Base-by-base conservation (phyloP, 805 yeast genomes). In the Maudiozyma saulgeensis region DNA sequence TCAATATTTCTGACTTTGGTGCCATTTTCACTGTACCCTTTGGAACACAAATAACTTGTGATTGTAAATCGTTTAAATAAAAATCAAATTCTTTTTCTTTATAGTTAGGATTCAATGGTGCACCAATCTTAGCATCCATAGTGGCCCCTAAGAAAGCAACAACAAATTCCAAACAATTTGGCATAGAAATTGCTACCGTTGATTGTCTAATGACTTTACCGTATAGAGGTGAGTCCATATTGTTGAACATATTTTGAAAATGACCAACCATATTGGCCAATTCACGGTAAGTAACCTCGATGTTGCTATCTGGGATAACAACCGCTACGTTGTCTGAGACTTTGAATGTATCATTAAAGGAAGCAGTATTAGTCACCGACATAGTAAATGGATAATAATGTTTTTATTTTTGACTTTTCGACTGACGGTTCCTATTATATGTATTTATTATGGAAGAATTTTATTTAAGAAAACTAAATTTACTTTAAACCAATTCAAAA, bases 61-160 rank as follows among this genome's bases (percentile, higher is more conserved):
- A 74, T 55, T 76, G 68, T 55, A 83, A 66, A 58, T 83, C 89
- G 41, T 72, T 76, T 44, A 84, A 66, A 60, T 82, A 82, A 62
- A 81, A 80, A 57, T 79, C 80, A 60, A 81, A 79, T 64, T 83
- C 90, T 34, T 66, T 56, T 56, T 77, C 75, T 57, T 76, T 80
- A 62, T 81, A 82, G 48, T 73, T 73, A 15, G 87, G 77, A 57
- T 83, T 84, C 60, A 83, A 68, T 13, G 90, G 90, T 1, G 87
- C 85, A 19, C 84, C 84, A 43, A 82, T 70, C 55, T 76, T 70
- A 1, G 79, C 76, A 28, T 78, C 72, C 53, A 76, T 73, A 1
- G 86, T 77, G 25, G 75, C 68, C 1, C 81, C 82, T 21, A 83
- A 62, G 59, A 81, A 83, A 1, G 77, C 67, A 9, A 74, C 72